Percentiles rank a stretch among this genome's conserved stretches.
These are phyloP conservation scores for Xylariomycetidae sp. DNA, from an alignment of 2,329 filamentous ascomycete species.

Conservation along the genomic window DNA sequence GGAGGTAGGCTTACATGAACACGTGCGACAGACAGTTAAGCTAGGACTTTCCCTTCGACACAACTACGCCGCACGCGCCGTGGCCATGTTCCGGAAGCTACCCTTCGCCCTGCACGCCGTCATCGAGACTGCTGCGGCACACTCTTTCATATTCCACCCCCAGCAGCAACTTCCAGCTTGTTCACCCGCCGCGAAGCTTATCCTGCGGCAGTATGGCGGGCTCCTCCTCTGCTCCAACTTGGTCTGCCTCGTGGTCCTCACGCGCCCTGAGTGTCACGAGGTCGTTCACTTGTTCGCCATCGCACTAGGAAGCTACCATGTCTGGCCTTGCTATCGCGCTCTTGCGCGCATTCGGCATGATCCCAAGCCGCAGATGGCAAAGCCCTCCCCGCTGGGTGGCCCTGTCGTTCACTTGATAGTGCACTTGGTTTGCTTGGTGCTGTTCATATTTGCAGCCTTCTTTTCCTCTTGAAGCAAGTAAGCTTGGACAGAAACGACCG, in stretches of 20 bases:
- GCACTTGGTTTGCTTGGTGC: constrained; percentile 32
- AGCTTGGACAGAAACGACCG: too few relatives aligned
- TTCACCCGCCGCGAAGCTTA: constrained; percentile 32
- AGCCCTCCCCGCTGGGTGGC: constrained; percentile 34
- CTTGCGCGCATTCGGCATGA: constrained; percentile 25
- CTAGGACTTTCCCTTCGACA: too few relatives aligned
- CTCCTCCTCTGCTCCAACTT: constrained; percentile 39
- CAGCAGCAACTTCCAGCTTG: constrained; percentile 36
- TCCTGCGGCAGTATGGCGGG: constrained; percentile 42
- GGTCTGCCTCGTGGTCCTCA: constrained; percentile 32
- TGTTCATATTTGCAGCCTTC: constrained; percentile 26
- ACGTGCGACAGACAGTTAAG: too few relatives aligned
- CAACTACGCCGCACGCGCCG: too few relatives aligned
- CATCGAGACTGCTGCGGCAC: constrained; percentile 36
- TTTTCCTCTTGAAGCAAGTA: not conserved
- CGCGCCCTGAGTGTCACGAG: constrained; percentile 22
- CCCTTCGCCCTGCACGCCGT: constrained; percentile 33
- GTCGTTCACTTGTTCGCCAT: constrained; percentile 29
- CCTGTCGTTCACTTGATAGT: constrained; percentile 39
- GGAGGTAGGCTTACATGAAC: too few relatives aligned
- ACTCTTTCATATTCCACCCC: constrained; percentile 39
- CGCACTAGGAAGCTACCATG: constrained; percentile 42
- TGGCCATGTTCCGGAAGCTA: constrained; percentile 5
- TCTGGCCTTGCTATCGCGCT: constrained; percentile 42
- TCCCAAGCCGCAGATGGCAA: constrained; percentile 4